Percentiles rank a stretch among this genome's conserved stretches.
Evolutionary conservation across 805 yeast genomes (phyloP).

Genomic region (Cyberlindnera maclurae): DNA sequence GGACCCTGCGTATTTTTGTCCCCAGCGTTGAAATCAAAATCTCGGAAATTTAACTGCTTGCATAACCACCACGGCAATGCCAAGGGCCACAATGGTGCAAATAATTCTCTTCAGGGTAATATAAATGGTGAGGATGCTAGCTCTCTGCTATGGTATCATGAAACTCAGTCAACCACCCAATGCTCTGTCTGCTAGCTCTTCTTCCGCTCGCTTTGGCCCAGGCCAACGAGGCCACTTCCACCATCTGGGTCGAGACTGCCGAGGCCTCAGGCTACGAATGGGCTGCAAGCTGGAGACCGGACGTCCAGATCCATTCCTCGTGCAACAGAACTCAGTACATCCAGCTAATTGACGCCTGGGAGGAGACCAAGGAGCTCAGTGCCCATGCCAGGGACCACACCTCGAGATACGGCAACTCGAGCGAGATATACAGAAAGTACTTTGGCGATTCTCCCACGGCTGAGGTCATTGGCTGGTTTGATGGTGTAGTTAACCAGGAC

Average conservation of each 20-base stretch:
- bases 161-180: no score
- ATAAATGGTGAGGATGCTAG: no score
- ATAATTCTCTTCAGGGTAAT: no score
- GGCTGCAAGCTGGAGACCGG: conserved; percentile 13
- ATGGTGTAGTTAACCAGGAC: conserved; percentile 27
- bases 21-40: no score
- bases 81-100: no score
- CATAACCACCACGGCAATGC: no score
- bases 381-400: conserved; percentile 31
- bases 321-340: conserved; percentile 15
- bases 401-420: conserved; percentile 27
- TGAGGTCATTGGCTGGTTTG: conserved; percentile 31
- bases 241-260: conserved; percentile 10
- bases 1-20: no score
- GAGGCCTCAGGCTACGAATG: conserved; percentile 9
- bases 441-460: conserved; percentile 32
- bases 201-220: background rate
- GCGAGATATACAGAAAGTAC: conserved; percentile 28
- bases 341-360: conserved; percentile 20
- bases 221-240: conserved; percentile 5
- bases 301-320: conserved; percentile 16
- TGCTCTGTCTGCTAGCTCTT: no score
- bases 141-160: no score
- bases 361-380: conserved; percentile 28
- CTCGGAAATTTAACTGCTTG: no score